Base-by-base conservation (phyloP, 2,329 filamentous ascomycete genomes). In the Aspergillus brunneoviolaceus region DNA sequence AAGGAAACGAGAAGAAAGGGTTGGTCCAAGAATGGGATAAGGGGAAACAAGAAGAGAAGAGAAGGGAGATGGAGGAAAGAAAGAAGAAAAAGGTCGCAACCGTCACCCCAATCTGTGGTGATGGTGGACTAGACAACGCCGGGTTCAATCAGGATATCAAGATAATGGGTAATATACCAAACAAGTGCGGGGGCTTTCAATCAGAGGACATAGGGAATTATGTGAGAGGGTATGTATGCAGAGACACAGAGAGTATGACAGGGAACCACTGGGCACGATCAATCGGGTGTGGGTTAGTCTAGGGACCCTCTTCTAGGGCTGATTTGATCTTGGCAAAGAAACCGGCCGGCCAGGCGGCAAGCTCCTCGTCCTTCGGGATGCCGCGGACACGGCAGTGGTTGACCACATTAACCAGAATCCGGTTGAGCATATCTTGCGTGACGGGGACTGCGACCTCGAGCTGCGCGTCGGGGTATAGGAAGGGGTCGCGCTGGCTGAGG, bases 351-450 rank as follows among this genome's bases (percentile, higher is more conserved):
- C 80, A 82, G 35, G 71, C 76, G 29, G 75, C 74, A 63, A 82
- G 64, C 69, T 88, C 86, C 59, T 85, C 83, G 39, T 85, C 82
- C 16, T 76, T 82, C 2, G 85, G 85, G 5, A 83, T 70, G 4
- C 82, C 80, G 61, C 81, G 82, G 25, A 83, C 82, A 31, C 81
- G 76, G 68, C 85, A 87, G 63, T 87, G 81, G 61, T 85, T 82
- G 4, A 86, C 81, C 16, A 88, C 84, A 51, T 84, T 83, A 55
- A 80, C 78, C 63, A 88, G 80, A 33, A 88, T 85, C 63, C 85
- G 81, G 2, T 79, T 81, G 4, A 88, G 76, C 69, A 87, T 76
- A n/a, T 86, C 84, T 69, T 87, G 80, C 12, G 74, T 84, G 63
- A 82, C 84, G 60, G 72, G 80, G 55, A 81, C 82, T 59, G 72